Evolutionary conservation across 805 yeast genomes (phyloP), one percentile per base, ranked within the genome.

Genomic region (Candida caryicola): DNA sequence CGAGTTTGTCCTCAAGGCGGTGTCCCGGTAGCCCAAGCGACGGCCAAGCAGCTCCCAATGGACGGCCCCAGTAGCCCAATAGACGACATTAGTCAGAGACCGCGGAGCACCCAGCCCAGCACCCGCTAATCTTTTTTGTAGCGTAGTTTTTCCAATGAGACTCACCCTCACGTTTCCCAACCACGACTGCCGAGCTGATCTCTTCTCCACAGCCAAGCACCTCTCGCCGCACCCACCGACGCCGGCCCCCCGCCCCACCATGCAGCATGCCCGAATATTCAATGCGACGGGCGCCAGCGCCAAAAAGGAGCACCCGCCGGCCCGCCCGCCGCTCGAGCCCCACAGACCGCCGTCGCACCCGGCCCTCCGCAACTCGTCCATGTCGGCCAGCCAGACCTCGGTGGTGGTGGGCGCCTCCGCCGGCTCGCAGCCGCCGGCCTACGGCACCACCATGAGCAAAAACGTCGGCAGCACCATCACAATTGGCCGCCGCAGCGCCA

Each of bases 1-100:
- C 43, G 78, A 76, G 48, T 81, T 79, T 59, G 82, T 82, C 23
- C 23, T 46, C 39, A 36, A 31, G 27, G 12, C 12, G 25, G 25
- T 21, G 7, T n/a, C n/a, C 33, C 13, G 10, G 15, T 13, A 13
- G n/a, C 6, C 7, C 15, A n/a, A 14, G 15, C n/a, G 14, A 14
- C 15, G n/a, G 14, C 6, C 14, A n/a, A 10, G 30, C n/a, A n/a
- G n/a, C n/a, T n/a, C n/a, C n/a, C n/a, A n/a, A n/a, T n/a, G n/a
- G n/a, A n/a, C 25, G 25, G 10, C 7, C 9, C 25, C 9, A 23
- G 25, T 23, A 32, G 13, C 10, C 3, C 17, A 26, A n/a, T n/a
- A n/a, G n/a, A n/a, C n/a, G n/a, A n/a, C n/a, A n/a, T n/a, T n/a
- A n/a, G n/a, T n/a, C n/a, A n/a, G n/a, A n/a, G n/a, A n/a, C n/a